Evolutionary conservation across 192 early-diverging fungal genomes (phyloP).

Genomic region (Geranomyces variabilis): DNA sequence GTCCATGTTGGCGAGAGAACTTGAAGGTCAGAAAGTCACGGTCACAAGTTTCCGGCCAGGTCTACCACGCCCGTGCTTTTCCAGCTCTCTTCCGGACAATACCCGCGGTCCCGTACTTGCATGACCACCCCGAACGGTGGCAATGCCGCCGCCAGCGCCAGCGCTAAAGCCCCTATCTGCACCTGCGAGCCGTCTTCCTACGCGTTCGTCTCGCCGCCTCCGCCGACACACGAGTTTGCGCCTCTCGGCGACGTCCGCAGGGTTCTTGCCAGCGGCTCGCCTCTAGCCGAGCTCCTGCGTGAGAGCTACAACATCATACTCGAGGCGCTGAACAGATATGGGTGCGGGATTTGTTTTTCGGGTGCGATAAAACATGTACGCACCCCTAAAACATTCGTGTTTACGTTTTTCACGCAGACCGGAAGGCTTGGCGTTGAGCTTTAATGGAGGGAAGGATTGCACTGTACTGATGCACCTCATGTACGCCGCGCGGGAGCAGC

Average conservation of each 20-base stretch:
- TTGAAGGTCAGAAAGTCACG: too few species aligned
- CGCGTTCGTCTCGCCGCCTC: conserved; percentile 2
- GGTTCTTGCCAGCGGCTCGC: not conserved
- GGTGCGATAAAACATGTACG: not conserved
- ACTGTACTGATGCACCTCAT: conserved; percentile 86
- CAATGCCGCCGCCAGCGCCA: not conserved
- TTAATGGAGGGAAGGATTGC: conserved; percentile 98
- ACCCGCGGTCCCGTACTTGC: too few species aligned
- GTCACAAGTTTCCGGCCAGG: too few species aligned
- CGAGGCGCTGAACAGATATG: conserved; percentile 50
- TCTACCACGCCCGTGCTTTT: too few species aligned
- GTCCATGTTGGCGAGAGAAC: not conserved
- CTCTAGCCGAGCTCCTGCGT: not conserved
- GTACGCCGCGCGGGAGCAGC: conserved; percentile 62
- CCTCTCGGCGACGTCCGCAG: conserved; percentile 2
- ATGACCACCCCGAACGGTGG: too few species aligned
- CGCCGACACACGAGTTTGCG: not conserved
- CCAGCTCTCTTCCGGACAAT: too few species aligned
- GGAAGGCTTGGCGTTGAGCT: conserved; percentile 72
- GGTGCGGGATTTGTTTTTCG: conserved; percentile 44
- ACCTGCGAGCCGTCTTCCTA: not conserved
- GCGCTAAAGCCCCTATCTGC: not conserved
- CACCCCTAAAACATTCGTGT: not conserved
- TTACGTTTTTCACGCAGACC: conserved; percentile 50
- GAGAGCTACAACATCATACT: conserved; percentile 22